phyloP scores from a whole-genome alignment of 768 basidiomycete species.

The Russula abietina region DNA sequence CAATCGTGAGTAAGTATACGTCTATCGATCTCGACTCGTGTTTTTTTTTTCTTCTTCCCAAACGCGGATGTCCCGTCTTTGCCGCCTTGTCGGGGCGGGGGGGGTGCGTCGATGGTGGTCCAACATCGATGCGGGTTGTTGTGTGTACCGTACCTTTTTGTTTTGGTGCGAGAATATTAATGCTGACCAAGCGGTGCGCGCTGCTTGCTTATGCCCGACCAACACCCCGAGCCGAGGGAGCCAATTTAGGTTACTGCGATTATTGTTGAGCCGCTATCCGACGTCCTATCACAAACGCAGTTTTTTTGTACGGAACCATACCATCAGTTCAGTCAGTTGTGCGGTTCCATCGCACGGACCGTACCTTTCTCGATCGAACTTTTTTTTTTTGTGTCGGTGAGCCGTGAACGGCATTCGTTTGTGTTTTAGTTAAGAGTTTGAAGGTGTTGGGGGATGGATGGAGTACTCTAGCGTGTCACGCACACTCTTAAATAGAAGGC shows the following conservation, averaged over 20 bases:
- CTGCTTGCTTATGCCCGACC: not conserved
- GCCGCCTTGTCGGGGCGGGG: not conserved
- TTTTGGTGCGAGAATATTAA: not conserved
- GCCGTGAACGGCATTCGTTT: not conserved
- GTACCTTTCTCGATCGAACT: conserved; percentile 7
- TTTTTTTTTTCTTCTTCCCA: not conserved
- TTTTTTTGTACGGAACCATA: conserved; percentile 7
- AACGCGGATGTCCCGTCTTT: conserved; percentile 9
- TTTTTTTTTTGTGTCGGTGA: not conserved
- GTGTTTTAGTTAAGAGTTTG: too few species aligned
- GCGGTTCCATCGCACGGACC: conserved; percentile 4
- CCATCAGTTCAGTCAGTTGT: too few species aligned
- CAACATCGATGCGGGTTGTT: too few species aligned
- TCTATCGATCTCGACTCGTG: conserved; percentile 11
- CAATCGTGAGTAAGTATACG: conserved; percentile 8
- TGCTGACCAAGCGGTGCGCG: conserved; percentile 1
- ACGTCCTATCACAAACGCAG: conserved; percentile 8
- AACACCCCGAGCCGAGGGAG: not conserved
- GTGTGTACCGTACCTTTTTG: not conserved
- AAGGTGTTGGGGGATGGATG: too few species aligned
- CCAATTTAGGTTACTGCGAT: not conserved
- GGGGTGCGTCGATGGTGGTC: not conserved
- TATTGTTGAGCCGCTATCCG: not conserved
- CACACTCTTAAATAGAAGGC: not conserved
- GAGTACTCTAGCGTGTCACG: not conserved